Evolutionary conservation across 2,329 filamentous ascomycete genomes (phyloP).

Genomic region (Talaromyces rugulosus): DNA sequence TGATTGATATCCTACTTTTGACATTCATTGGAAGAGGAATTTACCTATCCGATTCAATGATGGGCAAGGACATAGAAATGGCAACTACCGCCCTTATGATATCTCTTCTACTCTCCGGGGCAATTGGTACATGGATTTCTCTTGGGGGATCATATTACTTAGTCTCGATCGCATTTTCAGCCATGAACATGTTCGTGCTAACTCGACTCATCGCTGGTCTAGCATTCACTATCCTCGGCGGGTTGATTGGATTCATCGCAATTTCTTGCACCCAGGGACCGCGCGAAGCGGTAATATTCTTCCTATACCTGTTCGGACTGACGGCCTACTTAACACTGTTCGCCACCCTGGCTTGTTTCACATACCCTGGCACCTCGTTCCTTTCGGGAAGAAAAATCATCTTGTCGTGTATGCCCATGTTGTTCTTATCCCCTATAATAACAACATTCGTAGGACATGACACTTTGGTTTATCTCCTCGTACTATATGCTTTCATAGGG

Average conservation of each 20-base stretch:
- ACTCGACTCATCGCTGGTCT: constrained; percentile 51
- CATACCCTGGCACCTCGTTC: constrained; percentile 52
- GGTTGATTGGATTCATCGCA: constrained; percentile 50
- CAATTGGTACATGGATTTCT: constrained; percentile 60
- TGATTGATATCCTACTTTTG: constrained; percentile 58
- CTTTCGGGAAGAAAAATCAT: constrained; percentile 56
- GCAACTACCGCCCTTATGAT: constrained; percentile 58
- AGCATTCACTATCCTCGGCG: constrained; percentile 49
- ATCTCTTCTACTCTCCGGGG: constrained; percentile 56
- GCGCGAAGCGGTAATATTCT: constrained; percentile 52
- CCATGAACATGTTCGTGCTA: constrained; percentile 53
- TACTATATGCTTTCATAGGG: constrained; percentile 52
- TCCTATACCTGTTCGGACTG: constrained; percentile 55
- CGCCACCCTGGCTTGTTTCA: constrained; percentile 51
- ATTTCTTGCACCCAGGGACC: constrained; percentile 45
- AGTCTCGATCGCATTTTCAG: constrained; percentile 52
- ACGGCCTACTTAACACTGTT: constrained; percentile 58
- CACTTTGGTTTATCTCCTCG: constrained; percentile 52
- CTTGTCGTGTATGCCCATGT: constrained; percentile 52
- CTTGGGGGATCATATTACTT: constrained; percentile 62
- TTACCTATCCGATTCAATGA: constrained; percentile 58
- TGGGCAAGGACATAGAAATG: constrained; percentile 43
- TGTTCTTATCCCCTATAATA: constrained; percentile 55
- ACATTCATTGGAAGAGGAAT: constrained; percentile 58
- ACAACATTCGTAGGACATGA: constrained; percentile 53